These are phyloP conservation scores for Botryotinia globosa DNA, from an alignment of 2,329 filamentous ascomycete genomes.

Conservation along the genomic window DNA sequence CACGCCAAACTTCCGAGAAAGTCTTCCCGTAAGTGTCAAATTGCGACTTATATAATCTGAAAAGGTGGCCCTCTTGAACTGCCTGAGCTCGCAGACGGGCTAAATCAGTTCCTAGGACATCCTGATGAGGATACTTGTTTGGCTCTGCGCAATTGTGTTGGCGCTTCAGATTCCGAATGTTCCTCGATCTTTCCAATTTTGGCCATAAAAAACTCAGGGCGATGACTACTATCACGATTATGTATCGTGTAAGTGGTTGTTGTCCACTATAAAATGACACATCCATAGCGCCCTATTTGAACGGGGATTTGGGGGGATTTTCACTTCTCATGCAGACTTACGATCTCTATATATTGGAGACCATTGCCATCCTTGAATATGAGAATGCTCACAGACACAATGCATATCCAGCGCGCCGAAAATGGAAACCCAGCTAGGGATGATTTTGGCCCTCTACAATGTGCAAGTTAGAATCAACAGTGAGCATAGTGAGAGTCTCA, in stretches of 20 bases:
- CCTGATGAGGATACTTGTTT: neutral
- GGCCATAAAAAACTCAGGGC: neutral
- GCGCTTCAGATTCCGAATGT: neutral
- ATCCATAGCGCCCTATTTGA: neutral
- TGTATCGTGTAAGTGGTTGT: neutral
- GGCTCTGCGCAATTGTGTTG: slow-evolving; percentile 1
- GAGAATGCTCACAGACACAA: neutral
- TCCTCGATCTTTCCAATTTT: slow-evolving; percentile 8
- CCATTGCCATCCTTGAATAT: neutral
- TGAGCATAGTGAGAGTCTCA: too few relatives aligned
- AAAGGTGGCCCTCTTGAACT: neutral
- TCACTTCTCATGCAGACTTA: neutral
- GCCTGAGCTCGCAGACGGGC: neutral
- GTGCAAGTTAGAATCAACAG: neutral
- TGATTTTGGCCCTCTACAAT: neutral
- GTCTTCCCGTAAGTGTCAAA: slow-evolving; percentile 16
- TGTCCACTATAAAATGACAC: neutral
- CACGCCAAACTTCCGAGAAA: slow-evolving; percentile 7
- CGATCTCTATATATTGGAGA: neutral
- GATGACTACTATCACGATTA: neutral
- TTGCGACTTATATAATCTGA: slow-evolving; percentile 4
- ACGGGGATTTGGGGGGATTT: neutral
- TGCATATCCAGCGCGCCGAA: neutral
- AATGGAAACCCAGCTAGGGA: neutral
- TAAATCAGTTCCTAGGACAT: slow-evolving; percentile 3